Evolutionary conservation across 169 alveolate species (phyloP), one percentile per base, ranked within the genome.

Genomic region (Pseudocohnilembus persalinus): DNA sequence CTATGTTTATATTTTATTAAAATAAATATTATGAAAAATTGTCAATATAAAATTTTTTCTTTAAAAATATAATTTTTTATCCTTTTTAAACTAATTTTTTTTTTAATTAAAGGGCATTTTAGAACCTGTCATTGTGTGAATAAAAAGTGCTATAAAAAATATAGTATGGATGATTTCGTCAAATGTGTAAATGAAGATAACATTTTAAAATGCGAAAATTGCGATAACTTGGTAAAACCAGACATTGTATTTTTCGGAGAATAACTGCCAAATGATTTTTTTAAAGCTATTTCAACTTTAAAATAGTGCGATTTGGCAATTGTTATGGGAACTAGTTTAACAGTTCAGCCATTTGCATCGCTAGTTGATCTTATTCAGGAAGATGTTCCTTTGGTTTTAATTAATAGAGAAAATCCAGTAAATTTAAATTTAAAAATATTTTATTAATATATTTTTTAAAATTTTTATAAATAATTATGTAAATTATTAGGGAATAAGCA

Each of bases 181-280:
- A 91, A 92, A 82, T 83, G 87, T 29, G 88, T 92, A 34, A 80
- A 89, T 79, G 88, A 83, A 68, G 94, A 90, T 0, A 89, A 89
- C 30, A 92, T 94, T 26, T 83, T 84, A 81, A 82, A 81, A 63
- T 96, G 97, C 83, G 89, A 89, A n/a, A 82, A 77, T 20, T 94
- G 98, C 88, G 73, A 84, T 34, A 95, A 95, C 0, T 92, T 92
- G 16, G 88, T 93, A 29, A 96, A 96, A 74, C 97, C 98, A 31
- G 95, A 94, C 34, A 92, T 96, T 34, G 97, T 96, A 33, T 92
- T 96, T 86, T 96, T 94, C 87, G 97, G 98, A 30, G 98, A 96
- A 88, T 49, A 77, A 15, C 84, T 96, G 27, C 98, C 98, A n/a
- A 30, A 25, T 0, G 78, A 88, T 65, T 96, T 94, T 83, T 90